Evolutionary conservation across 2,329 filamentous ascomycete genomes (phyloP), one percentile per base, ranked within the genome.

Genomic region (Nemania diffusa): DNA sequence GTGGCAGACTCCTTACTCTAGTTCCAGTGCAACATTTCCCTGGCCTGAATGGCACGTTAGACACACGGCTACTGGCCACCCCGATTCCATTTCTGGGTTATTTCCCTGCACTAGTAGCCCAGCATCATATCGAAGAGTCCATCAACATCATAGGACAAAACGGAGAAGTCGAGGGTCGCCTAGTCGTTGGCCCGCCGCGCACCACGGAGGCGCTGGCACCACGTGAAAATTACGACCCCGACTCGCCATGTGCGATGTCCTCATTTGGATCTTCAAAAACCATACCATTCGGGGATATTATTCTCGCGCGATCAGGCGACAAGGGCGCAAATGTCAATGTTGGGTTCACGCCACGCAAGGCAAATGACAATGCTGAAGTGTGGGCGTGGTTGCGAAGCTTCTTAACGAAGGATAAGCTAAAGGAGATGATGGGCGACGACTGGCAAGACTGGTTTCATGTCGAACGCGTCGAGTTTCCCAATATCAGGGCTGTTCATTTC

Each of bases 401-500:
- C 48, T 73, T 84, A 66, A 82, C 78, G 0, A 72, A 71, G 1
- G 71, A 73, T 1, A 76, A 73, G 9, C 72, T 84, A 67, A 73
- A 75, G n/a, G 70, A 78, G 8, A 70, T 82, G 53, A 78, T 84
- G n/a, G 81, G 78, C 1, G 73, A 80, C 1, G 82, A 84, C 57
- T 82, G 80, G 78, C 71, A 79, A 7, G 78, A 82, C 44, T 76
- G 79, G 52, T 79, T 78, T 69, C 73, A 75, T 55, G 73, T 85
- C 2, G 83, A 85, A 71, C 73, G 84, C 15, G 81, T 84, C n/a
- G 83, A 85, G 73, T 82, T 85, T 59, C 76, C 79, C 0, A 71
- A 77, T 3, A 78, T 85, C 0, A 73, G 73, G 37, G 83, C 83
- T 0, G 84, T 86, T 22, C 81, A 87, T 69, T 85, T 84, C 74